These are phyloP conservation scores for Cyphellophora attinorum DNA, from an alignment of 2,329 filamentous ascomycete genomes.

Conservation along the genomic window DNA sequence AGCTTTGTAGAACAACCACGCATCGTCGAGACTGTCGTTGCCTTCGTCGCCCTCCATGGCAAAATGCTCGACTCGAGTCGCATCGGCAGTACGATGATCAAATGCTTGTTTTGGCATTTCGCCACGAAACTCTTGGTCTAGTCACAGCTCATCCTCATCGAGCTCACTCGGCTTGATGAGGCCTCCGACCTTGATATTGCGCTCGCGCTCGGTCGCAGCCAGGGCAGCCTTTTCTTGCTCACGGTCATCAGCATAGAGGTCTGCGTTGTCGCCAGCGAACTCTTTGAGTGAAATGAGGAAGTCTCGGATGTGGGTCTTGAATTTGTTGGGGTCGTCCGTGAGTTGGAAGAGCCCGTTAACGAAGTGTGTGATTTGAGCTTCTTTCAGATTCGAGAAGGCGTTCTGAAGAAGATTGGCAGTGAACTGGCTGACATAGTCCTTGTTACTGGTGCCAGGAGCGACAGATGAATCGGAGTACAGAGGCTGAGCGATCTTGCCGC, in stretches of 20 bases:
- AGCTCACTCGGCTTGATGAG: slow-evolving; percentile 96
- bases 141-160: slow-evolving; percentile 78
- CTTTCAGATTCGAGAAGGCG: slow-evolving; percentile 86
- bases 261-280: slow-evolving; percentile 89
- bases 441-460: slow-evolving; percentile 72
- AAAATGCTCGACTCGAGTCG: slow-evolving; percentile 17
- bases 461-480: slow-evolving; percentile 83
- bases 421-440: slow-evolving; percentile 82
- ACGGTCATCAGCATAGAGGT: slow-evolving; percentile 87
- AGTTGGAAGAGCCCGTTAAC: slow-evolving; percentile 80
- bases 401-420: slow-evolving; percentile 75
- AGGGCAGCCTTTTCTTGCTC: slow-evolving; percentile 82
- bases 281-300: slow-evolving; percentile 97
- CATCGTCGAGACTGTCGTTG: slow-evolving; percentile 6
- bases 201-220: slow-evolving; percentile 79
- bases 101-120: slow-evolving; percentile 35
- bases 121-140: slow-evolving; percentile 57
- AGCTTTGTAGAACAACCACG: slow-evolving; percentile 17
- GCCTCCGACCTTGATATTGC: slow-evolving; percentile 88
- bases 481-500: slow-evolving; percentile 82
- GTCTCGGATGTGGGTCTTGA: slow-evolving; percentile 91
- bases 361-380: slow-evolving; percentile 81
- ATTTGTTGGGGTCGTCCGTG: slow-evolving; percentile 83
- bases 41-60: slow-evolving; percentile 12
- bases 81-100: slow-evolving; percentile 11